A percentile compares a stretch with the other conserved stretches of the same genome.
Evolutionary conservation across 2,329 filamentous ascomycete genomes (phyloP).

Genomic region (Hypomyces rosellus): DNA sequence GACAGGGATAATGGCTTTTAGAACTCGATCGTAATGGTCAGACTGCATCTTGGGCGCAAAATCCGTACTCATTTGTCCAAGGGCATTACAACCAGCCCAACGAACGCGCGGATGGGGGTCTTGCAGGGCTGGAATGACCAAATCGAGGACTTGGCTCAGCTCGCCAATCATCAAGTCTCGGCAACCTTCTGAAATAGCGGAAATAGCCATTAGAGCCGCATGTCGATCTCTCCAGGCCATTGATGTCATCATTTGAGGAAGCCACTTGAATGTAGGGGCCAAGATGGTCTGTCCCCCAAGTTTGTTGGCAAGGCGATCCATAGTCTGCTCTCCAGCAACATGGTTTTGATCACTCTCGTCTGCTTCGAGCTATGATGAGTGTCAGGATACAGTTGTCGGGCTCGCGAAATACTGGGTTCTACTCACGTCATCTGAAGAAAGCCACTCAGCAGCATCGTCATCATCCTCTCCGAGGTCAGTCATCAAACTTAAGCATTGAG

Average conservation of each 20-base stretch:
- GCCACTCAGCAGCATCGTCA: conserved; percentile 92
- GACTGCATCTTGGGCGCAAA: conserved; percentile 98
- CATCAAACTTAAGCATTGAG: conserved; percentile 95
- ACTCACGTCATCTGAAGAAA: conserved; percentile 80
- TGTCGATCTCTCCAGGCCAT: conserved; percentile 92
- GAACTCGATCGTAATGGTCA: conserved; percentile 81
- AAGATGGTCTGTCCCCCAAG: conserved; percentile 90
- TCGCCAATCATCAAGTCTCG: conserved; percentile 93
- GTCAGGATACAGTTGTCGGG: conserved; percentile 20
- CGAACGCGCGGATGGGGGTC: conserved; percentile 90
- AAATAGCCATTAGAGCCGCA: conserved; percentile 96
- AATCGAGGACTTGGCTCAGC: conserved; percentile 84
- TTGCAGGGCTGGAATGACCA: conserved; percentile 86
- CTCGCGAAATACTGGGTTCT: background rate
- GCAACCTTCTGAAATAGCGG: conserved; percentile 95
- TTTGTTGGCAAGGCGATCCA: conserved; percentile 96
- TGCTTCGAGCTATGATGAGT: conserved; percentile 62
- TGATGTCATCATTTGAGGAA: conserved; percentile 95
- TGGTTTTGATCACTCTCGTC: conserved; percentile 97
- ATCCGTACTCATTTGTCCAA: conserved; percentile 99
- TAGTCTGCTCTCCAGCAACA: conserved; percentile 94
- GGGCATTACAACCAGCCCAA: conserved; percentile 94
- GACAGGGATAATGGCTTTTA: conserved; percentile 88
- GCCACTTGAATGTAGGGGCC: conserved; percentile 91
- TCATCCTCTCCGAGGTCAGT: conserved; percentile 93